Percentiles rank a stretch among this genome's conserved stretches.
Evolutionary conservation across 164 flowering plant species (phyloP).

Genomic region (Stephania yunnanensis): DNA sequence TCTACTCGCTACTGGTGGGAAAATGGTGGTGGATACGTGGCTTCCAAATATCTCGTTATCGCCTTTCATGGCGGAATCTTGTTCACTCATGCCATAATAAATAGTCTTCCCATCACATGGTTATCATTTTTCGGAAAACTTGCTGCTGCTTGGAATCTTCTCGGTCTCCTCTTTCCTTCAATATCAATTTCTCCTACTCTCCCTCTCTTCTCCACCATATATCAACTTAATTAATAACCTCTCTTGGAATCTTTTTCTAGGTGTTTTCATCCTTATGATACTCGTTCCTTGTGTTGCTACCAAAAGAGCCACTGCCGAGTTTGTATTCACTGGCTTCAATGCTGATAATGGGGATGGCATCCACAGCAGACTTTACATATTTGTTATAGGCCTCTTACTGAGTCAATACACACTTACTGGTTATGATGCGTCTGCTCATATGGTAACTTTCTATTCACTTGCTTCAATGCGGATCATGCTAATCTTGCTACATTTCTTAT

Average conservation of each 20-base stretch:
- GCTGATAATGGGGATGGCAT: slow-evolving; percentile 78
- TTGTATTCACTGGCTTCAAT: slow-evolving; percentile 92
- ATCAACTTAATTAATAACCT: background rate
- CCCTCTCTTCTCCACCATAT: background rate
- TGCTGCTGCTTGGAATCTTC: slow-evolving; percentile 87
- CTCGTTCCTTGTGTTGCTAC: slow-evolving; percentile 75
- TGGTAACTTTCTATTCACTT: slow-evolving; percentile 35
- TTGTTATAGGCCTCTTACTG: slow-evolving; percentile 85
- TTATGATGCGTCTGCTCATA: slow-evolving; percentile 96
- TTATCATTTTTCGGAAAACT: slow-evolving; percentile 82
- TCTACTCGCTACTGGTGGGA: slow-evolving; percentile 88
- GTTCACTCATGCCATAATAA: slow-evolving; percentile 63
- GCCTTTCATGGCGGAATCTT: slow-evolving; percentile 67
- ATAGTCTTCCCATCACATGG: slow-evolving; percentile 77
- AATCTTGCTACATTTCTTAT: too few relatives aligned
- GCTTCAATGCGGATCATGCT: too few relatives aligned
- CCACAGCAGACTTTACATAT: slow-evolving; percentile 58
- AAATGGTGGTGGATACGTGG: slow-evolving; percentile 84
- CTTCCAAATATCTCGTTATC: slow-evolving; percentile 76
- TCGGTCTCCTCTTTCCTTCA: slow-evolving; percentile 35
- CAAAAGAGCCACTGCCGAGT: slow-evolving; percentile 64
- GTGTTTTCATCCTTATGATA: slow-evolving; percentile 84
- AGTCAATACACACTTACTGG: slow-evolving; percentile 93
- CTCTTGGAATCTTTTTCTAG: slow-evolving; percentile 27
- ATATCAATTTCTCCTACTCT: slow-evolving; percentile 1